A percentile compares a stretch with the other conserved stretches of the same genome.
Conservation (phyloP, 139 green algal species). For the Mychonastes homosphaera region DNA sequence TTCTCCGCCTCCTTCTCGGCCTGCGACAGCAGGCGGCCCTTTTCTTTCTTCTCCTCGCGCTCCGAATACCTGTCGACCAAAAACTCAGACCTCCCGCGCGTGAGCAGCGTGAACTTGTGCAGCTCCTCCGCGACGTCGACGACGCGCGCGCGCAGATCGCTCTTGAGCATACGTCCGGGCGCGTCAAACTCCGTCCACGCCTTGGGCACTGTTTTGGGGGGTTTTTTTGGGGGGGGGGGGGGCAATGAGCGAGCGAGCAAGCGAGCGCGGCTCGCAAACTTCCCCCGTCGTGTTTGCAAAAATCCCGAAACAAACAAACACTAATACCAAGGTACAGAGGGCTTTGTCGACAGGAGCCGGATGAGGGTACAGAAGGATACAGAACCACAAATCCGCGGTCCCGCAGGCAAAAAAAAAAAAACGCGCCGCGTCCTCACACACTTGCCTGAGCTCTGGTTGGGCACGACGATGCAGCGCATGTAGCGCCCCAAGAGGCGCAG, state of each 20-base stretch:
- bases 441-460: constrained; percentile 25
- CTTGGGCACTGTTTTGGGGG: constrained; percentile 17
- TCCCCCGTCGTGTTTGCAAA: too few species aligned
- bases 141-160: constrained; percentile 12
- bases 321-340: too few species aligned
- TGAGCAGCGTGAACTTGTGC: constrained; percentile 16
- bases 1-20: constrained; percentile 22
- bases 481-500: constrained; percentile 11
- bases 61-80: constrained; percentile 20
- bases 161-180: constrained; percentile 12
- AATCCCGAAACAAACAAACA: too few species aligned
- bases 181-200: constrained; percentile 26
- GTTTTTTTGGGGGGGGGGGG: too few species aligned
- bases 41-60: constrained; percentile 12
- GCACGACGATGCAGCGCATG: constrained; percentile 21
- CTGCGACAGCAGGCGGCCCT: constrained; percentile 24
- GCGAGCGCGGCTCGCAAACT: too few species aligned
- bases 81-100: constrained; percentile 5
- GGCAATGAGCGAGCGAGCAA: too few species aligned
- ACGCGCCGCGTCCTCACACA: too few species aligned
- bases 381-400: too few species aligned
- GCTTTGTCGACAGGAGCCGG: too few species aligned
- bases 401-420: too few species aligned
- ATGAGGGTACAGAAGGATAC: too few species aligned
- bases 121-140: constrained; percentile 25